Base-by-base conservation (phyloP, 768 basidiomycete species). In the Hebeloma cylindrosporum region DNA sequence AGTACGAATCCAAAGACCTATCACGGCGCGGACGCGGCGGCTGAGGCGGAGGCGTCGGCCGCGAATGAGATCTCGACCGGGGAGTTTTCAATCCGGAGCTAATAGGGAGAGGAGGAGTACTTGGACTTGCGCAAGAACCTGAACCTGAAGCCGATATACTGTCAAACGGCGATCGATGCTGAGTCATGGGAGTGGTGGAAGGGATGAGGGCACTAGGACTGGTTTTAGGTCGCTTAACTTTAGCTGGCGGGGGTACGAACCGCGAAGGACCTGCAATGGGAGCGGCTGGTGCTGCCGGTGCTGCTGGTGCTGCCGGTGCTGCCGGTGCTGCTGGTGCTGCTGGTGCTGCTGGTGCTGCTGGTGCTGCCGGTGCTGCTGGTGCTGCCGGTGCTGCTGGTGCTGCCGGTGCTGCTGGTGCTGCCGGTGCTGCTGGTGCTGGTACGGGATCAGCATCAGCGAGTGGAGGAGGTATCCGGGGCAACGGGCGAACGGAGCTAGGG, bases 391-490 rank as follows among this genome's bases (percentile, higher is more conserved):
- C n/a, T n/a, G n/a, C n/a, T n/a, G n/a, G n/a, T 17, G 33, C 37
- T 39, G 3, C 17, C 37, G n/a, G 37, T 10, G 23, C 7, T 39
- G 37, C 11, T 39, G 22, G 28, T 33, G 14, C 13, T 21, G 35
- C 21, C 21, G 29, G n/a, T 43, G 31, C 11, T 25, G 43, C n/a
- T 34, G n/a, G n/a, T n/a, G n/a, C n/a, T n/a, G n/a, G n/a, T n/a
- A n/a, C n/a, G n/a, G n/a, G n/a, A n/a, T n/a, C 26, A 13, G 45
- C 30, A 16, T 38, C 39, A 18, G 53, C 41, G 7, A 45, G 47
- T 2, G 42, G 34, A 7, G 56, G 56, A 2, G 61, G 60, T 35
- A 61, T 51, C 35, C 56, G 54, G 53, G 60, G 38, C 23, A 58
- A 34, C 21, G 60, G 64, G 6, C 62, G 52, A 13, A 57, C 32